Evolutionary conservation across 345 rosid species (phyloP).

Genomic region (Hibiscus tridactylites): DNA sequence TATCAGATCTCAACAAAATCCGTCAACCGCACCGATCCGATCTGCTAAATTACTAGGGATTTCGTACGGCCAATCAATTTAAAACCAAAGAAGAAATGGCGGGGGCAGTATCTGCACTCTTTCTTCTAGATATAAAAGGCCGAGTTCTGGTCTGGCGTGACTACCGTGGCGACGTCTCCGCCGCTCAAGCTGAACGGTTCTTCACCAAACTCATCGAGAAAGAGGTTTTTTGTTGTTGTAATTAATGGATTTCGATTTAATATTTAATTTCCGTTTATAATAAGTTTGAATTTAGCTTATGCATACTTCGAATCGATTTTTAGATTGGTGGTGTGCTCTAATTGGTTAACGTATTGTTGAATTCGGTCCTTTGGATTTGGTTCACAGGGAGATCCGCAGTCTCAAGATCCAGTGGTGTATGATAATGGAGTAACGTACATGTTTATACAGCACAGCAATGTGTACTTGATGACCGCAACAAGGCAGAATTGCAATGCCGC

Average conservation of each 20-base stretch:
- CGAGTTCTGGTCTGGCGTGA: constrained; percentile 94
- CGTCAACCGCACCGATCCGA: not conserved
- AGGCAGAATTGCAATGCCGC: constrained; percentile 98
- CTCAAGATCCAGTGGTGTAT: constrained; percentile 90
- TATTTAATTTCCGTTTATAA: not conserved
- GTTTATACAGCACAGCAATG: constrained; percentile 88
- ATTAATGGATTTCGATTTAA: not conserved
- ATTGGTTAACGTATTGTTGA: constrained; percentile 3
- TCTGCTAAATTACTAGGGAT: not conserved
- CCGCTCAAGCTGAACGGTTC: constrained; percentile 81
- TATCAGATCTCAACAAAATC: not conserved
- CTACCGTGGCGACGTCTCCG: constrained; percentile 87
- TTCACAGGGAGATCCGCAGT: constrained; percentile 86
- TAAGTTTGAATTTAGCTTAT: constrained; percentile 4
- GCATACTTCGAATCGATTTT: not conserved
- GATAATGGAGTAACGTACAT: constrained; percentile 90
- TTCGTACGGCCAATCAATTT: not conserved
- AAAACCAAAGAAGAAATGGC: constrained; percentile 34
- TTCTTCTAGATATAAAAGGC: constrained; percentile 84
- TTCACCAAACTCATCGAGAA: constrained; percentile 92
- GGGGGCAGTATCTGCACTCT: constrained; percentile 89
- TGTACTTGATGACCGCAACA: constrained; percentile 84
- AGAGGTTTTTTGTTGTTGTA: constrained; percentile 37
- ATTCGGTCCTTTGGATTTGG: constrained; percentile 4
- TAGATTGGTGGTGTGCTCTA: not conserved